Evolutionary conservation across 306 rosid species (phyloP).

Genomic region (Benincasa hispida): DNA sequence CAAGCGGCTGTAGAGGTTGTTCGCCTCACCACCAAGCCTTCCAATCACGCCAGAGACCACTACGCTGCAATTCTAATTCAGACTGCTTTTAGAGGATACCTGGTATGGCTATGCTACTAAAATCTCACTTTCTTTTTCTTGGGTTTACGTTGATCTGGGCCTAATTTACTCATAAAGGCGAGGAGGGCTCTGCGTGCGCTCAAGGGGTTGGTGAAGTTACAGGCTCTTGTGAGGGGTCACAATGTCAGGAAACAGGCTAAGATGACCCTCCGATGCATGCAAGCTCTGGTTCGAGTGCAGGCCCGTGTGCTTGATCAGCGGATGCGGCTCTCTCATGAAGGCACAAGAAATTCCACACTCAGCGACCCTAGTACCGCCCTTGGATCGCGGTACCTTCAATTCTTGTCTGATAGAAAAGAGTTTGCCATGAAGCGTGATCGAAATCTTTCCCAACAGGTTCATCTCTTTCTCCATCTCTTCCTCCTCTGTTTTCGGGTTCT

Average conservation of each 20-base stretch:
- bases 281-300: constrained; percentile 84
- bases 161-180: constrained; percentile 30
- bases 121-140: constrained; percentile 6
- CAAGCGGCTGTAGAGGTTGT: constrained; percentile 64
- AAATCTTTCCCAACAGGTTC: constrained; percentile 75
- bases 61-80: constrained; percentile 53
- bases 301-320: constrained; percentile 81
- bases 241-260: constrained; percentile 93
- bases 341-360: constrained; percentile 61
- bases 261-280: constrained; percentile 95
- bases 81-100: constrained; percentile 87
- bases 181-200: constrained; percentile 92
- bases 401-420: constrained; percentile 67
- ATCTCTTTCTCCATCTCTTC: neutral
- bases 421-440: constrained; percentile 64
- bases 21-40: constrained; percentile 45
- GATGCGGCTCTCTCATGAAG: constrained; percentile 59
- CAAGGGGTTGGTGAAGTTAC: constrained; percentile 85
- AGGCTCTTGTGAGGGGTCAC: constrained; percentile 90
- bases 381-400: constrained; percentile 30
- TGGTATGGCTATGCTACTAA: constrained; percentile 23
- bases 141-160: neutral
- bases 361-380: constrained; percentile 47
- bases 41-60: constrained; percentile 33
- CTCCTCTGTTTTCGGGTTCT: neutral